Base-by-base conservation (phyloP, 2,329 filamentous ascomycete genomes). In the Beauveria varroae region DNA sequence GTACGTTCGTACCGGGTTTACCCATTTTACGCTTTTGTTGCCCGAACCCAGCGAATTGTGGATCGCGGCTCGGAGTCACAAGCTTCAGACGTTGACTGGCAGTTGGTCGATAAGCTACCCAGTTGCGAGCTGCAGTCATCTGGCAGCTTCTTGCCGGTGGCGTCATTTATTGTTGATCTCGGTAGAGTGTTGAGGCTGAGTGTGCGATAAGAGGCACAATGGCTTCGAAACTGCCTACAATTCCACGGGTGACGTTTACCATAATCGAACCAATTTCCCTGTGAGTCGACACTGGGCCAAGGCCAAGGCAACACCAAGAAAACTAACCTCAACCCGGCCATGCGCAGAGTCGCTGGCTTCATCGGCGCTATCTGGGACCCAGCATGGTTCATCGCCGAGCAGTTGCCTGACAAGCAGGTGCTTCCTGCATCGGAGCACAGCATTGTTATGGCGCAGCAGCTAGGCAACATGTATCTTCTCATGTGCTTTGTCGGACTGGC, bases 391-490 rank as follows among this genome's bases (percentile, higher is more conserved):
- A 81, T 88, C 63, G 73, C 77, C 22, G 81, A 86, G 67, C 87
- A 90, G 70, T 78, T 85, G 44, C 79, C 82, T 6, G 67, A 70
- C 24, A 64, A 72, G 28, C 67, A 70, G 51, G 67, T 72, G 10
- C 60, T 75, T 14, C 66, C 71, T 24, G 69, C 74, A 30, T 77
- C 78, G 51, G 74, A 75, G 54, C 77, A 79, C 66, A 78, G 78
- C 64, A 76, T 81, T 47, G 76, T 87, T n/a, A 74, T 90, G 30
- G 82, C 85, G 51, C 79, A 83, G 66, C 86, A 91, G 73, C 78
- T 91, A 18, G 87, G 86, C 50, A 91, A 91, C 67, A 71, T 86
- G 22, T 91, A 90, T 67, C 79, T 86, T 1, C 78, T 91, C 14
- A 76, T 90, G 53, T 85, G 82, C 63, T 75, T 90, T 62, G 71